phyloP scores from a whole-genome alignment of 2,329 filamentous ascomycete genomes.

The Penicillium sp. region DNA sequence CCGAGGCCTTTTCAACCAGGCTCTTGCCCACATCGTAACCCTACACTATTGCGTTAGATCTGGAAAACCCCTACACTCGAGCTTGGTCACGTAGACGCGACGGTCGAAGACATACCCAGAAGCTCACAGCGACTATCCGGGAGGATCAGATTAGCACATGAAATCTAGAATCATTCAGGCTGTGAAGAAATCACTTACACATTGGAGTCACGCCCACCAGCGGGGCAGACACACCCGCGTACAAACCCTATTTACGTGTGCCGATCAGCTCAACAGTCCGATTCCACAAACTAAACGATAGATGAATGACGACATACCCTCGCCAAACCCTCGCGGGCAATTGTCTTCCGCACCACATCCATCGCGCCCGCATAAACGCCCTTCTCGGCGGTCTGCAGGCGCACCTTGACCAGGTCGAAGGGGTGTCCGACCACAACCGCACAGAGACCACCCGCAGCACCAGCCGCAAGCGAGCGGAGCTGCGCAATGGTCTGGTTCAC shows the following conservation, averaged over 20 bases:
- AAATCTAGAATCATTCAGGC: slow-evolving; percentile 8
- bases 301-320: slow-evolving; percentile 46
- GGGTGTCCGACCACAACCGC: slow-evolving; percentile 94
- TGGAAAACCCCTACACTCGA: not conserved
- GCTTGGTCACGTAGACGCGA: not conserved
- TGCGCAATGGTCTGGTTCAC: slow-evolving; percentile 59
- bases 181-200: slow-evolving; percentile 68
- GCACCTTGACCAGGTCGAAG: slow-evolving; percentile 97
- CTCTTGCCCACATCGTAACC: slow-evolving; percentile 95
- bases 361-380: slow-evolving; percentile 89
- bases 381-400: slow-evolving; percentile 91
- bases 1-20: slow-evolving; percentile 71
- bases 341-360: slow-evolving; percentile 86
- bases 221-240: slow-evolving; percentile 95
- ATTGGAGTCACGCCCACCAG: slow-evolving; percentile 96
- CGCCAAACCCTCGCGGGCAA: slow-evolving; percentile 80
- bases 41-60: slow-evolving; percentile 60
- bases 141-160: slow-evolving; percentile 9
- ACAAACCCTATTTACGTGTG: slow-evolving; percentile 65
- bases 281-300: not conserved
- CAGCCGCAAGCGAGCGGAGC: slow-evolving; percentile 81
- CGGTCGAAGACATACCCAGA: slow-evolving; percentile 57
- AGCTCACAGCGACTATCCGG: slow-evolving; percentile 65
- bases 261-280: slow-evolving; percentile 1
- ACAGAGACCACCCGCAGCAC: slow-evolving; percentile 90